Conservation (phyloP, 257 asterid species). For the Jacaranda copaia region DNA sequence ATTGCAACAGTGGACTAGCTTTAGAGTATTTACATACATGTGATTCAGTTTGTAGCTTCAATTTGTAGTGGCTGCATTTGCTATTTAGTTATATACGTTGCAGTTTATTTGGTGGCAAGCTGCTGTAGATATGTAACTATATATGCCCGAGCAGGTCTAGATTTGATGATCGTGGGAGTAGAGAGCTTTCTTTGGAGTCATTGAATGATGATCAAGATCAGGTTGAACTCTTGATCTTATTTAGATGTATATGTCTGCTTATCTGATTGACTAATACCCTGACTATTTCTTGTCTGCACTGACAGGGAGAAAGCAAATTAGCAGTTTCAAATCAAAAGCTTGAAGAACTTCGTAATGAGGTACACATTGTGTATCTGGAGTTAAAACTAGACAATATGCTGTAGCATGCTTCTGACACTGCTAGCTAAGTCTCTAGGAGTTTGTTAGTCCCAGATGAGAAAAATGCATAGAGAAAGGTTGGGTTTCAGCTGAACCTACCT, state of each 20-base stretch:
- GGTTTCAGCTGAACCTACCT: constrained; percentile 5
- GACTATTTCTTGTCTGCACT: constrained; percentile 31
- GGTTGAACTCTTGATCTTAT: constrained; percentile 52
- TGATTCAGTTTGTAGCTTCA: constrained; percentile 22
- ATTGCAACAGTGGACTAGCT: constrained; percentile 1
- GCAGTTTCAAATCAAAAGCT: constrained; percentile 62
- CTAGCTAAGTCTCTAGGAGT: constrained; percentile 19
- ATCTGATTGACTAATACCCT: constrained; percentile 18
- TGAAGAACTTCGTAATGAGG: constrained; percentile 79
- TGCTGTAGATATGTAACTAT: constrained; percentile 30
- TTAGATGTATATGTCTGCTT: constrained; percentile 10
- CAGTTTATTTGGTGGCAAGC: constrained; percentile 27
- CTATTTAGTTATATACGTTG: background rate
- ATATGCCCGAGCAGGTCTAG: constrained; percentile 55
- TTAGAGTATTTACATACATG: background rate
- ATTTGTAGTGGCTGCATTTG: constrained; percentile 30
- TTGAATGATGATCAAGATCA: constrained; percentile 54
- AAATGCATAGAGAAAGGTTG: background rate
- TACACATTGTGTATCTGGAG: constrained; percentile 32
- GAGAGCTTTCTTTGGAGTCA: constrained; percentile 66
- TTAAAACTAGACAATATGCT: constrained; percentile 16
- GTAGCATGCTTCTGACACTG: constrained; percentile 23
- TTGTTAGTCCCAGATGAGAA: constrained; percentile 7
- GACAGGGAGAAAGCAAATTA: constrained; percentile 57
- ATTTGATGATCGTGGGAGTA: constrained; percentile 52